These are phyloP conservation scores for Apiospora sp. DNA, from an alignment of 2,329 filamentous ascomycete genomes.

Conservation along the genomic window DNA sequence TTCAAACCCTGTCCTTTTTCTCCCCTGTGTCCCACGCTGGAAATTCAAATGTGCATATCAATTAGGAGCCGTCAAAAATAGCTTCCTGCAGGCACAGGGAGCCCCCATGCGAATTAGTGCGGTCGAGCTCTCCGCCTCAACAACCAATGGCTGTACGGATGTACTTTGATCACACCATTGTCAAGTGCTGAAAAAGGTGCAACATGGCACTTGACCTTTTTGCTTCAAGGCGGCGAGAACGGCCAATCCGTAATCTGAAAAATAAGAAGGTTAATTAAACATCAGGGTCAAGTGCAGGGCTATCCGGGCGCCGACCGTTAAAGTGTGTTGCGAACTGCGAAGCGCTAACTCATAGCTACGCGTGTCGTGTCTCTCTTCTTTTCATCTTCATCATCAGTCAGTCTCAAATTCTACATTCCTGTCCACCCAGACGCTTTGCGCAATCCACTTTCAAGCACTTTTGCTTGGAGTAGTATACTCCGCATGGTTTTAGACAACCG, in stretches of 20 bases:
- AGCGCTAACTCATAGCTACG: not conserved
- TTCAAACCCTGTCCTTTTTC: not conserved
- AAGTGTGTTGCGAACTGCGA: not conserved
- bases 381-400: not conserved
- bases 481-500: not conserved
- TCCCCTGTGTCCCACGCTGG: not conserved
- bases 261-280: not conserved
- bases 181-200: not conserved
- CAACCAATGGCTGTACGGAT: not conserved
- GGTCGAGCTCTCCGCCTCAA: conserved; percentile 15
- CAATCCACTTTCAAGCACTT: not conserved
- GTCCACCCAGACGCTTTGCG: not conserved
- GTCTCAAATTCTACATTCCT: not conserved
- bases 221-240: not conserved
- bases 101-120: not conserved
- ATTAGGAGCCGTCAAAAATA: conserved; percentile 1
- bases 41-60: conserved; percentile 6
- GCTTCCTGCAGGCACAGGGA: conserved; percentile 12
- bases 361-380: not conserved
- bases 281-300: not conserved
- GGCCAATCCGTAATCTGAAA: not conserved
- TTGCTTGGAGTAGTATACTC: not conserved
- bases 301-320: not conserved
- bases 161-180: not conserved
- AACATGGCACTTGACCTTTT: not conserved